phyloP scores from a whole-genome alignment of 257 asterid species.

The Petunia secreta region DNA sequence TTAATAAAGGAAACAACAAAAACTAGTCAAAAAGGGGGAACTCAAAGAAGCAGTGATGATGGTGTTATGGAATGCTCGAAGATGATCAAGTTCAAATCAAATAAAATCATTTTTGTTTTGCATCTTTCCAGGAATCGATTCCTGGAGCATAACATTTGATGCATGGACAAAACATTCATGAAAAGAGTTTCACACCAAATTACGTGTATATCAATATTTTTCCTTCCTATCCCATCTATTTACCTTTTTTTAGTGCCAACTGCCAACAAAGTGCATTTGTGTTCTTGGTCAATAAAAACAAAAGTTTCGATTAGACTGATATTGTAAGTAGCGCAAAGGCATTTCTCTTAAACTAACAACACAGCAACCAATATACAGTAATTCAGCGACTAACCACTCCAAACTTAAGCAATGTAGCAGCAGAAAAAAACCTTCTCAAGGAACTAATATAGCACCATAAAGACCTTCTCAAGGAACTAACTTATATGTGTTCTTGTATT shows the following conservation, averaged over 20 bases:
- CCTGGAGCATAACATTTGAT: neutral
- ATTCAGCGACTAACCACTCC: conserved; percentile 19
- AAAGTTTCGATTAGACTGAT: neutral
- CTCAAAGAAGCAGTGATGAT: neutral
- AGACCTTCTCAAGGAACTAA: conserved; percentile 11
- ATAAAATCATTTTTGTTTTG: neutral
- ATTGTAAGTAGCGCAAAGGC: neutral
- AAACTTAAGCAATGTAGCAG: conserved; percentile 2
- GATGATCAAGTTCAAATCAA: neutral
- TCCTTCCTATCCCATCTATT: conserved; percentile 5
- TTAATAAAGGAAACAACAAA: neutral
- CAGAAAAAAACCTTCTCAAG: conserved; percentile 1
- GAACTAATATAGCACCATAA: neutral
- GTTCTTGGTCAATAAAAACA: conserved; percentile 11
- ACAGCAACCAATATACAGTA: neutral
- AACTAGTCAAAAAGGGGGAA: neutral
- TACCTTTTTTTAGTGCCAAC: conserved; percentile 12
- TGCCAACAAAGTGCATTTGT: neutral
- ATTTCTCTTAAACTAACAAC: neutral
- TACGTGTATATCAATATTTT: neutral
- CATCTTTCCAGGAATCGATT: neutral
- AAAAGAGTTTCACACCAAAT: neutral
- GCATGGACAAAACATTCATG: neutral
- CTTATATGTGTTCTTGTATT: conserved; percentile 14
- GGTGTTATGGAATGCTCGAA: neutral